Evolutionary conservation across 2,329 filamentous ascomycete species (phyloP), one percentile per base, ranked within the genome.

Genomic region (Xylariaceae sp.): DNA sequence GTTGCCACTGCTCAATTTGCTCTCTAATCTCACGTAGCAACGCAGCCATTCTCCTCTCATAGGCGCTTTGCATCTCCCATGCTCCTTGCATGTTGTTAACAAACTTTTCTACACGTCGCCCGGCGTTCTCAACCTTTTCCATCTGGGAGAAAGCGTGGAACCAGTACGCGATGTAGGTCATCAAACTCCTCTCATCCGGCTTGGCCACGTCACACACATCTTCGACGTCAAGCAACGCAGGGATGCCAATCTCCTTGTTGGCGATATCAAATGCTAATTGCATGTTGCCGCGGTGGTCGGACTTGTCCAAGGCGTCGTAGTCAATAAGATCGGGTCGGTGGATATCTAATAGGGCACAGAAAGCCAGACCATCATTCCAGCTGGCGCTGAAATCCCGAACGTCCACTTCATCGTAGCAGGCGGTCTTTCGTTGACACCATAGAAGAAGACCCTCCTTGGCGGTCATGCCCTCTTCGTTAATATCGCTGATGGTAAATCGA

Each of bases 91-190:
- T 97, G 64, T 93, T 97, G 62, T 88, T 89, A 55, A 98, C 87
- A 59, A 98, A 98, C 67, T 98, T 98, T 70, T 98, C 93, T 4
- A 98, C 93, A 53, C 93, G 81, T 47, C 93, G 81, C 4, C 93
- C 93, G 3, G 93, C 93, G 62, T 98, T 98, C 66, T 98, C 93
- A 8, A 98, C 93, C 63, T 91, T 87, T 69, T 98, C 93, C 83
- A 98, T 94, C 60, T 97, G 91, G 22, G 91, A 97, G 64, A 98
- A 98, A 55, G 93, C 93, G 62, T 98, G 93, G 76, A 98, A 98
- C 93, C 93, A 98, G 72, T 98, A 98, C 50, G 93, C 93, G 56
- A 98, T 98, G 65, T 98, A 98, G 1, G 93, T 98, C 93, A 98
- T 98, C 62, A 98, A 76, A 63, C 87, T 94, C 55, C 89, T 84